These are phyloP conservation scores for Pulveroboletus ravenelii DNA, from an alignment of 768 basidiomycete species.

Conservation along the genomic window DNA sequence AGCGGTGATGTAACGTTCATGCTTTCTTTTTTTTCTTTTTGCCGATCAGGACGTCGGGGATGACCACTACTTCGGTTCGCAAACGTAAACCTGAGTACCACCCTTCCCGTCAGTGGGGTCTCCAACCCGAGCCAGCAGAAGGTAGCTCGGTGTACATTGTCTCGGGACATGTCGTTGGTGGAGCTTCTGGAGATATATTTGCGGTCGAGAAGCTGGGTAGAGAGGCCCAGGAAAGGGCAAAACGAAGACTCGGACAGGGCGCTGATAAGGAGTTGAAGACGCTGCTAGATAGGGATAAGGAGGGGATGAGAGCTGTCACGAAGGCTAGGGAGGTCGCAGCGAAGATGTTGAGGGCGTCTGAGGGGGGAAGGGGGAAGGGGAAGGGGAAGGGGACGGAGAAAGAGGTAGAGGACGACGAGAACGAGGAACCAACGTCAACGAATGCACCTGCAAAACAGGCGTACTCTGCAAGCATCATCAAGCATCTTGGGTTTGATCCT, in stretches of 20 bases:
- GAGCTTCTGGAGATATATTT: conserved; percentile 40
- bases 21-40: neutral
- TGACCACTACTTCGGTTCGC: conserved; percentile 45
- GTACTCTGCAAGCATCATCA: conserved; percentile 65
- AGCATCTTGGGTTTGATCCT: conserved; percentile 77
- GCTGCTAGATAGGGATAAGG: conserved; percentile 59
- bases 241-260: conserved; percentile 55
- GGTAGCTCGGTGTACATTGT: conserved; percentile 69
- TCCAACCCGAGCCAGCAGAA: conserved; percentile 47
- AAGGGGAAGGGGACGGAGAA: conserved; percentile 11
- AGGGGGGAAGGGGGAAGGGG: conserved; percentile 10
- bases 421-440: conserved; percentile 9
- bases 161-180: conserved; percentile 70
- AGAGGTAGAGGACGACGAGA: conserved; percentile 5
- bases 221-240: conserved; percentile 72
- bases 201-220: conserved; percentile 71
- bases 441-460: conserved; percentile 35
- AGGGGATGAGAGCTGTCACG: conserved; percentile 62
- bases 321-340: conserved; percentile 49
- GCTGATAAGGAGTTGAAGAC: conserved; percentile 57
- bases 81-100: conserved; percentile 58
- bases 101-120: conserved; percentile 69
- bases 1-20: neutral
- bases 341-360: conserved; percentile 22
- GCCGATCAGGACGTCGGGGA: conserved; percentile 61